Percentiles rank a stretch among this genome's conserved stretches.
Evolutionary conservation across 2,329 filamentous ascomycete genomes (phyloP).

Genomic region (Coniella vitis): DNA sequence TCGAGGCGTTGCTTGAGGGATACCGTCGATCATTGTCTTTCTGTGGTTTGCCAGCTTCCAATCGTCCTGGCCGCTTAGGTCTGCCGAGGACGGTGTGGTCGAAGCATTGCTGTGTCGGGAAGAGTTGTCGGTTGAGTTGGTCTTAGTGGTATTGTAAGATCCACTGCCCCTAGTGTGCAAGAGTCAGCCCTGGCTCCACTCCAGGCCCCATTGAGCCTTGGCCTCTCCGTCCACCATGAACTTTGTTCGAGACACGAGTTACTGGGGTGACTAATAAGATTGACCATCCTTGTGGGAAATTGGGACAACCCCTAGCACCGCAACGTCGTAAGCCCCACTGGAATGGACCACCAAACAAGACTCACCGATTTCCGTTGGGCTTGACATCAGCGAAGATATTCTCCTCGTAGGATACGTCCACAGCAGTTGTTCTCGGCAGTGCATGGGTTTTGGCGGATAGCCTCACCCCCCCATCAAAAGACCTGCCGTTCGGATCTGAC

Average conservation of each 20-base stretch:
- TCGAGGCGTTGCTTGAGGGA: slow-evolving; percentile 38
- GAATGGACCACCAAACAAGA: slow-evolving; percentile 19
- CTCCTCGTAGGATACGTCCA: slow-evolving; percentile 37
- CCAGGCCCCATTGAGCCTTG: slow-evolving; percentile 15
- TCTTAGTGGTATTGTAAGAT: slow-evolving; percentile 55
- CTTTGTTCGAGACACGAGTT: slow-evolving; percentile 14
- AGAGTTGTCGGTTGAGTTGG: slow-evolving; percentile 52
- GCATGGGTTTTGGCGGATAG: slow-evolving; percentile 32
- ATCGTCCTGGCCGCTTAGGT: slow-evolving; percentile 34
- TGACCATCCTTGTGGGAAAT: slow-evolving; percentile 15
- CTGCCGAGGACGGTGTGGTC: slow-evolving; percentile 54
- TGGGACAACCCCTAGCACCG: slow-evolving; percentile 6
- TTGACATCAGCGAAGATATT: slow-evolving; percentile 54
- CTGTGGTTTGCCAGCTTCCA: slow-evolving; percentile 28
- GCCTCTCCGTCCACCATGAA: slow-evolving; percentile 16
- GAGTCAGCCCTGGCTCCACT: slow-evolving; percentile 30
- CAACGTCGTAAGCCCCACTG: slow-evolving; percentile 6
- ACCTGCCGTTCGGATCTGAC: slow-evolving; percentile 30
- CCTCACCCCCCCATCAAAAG: slow-evolving; percentile 44
- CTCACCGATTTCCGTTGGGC: slow-evolving; percentile 44
- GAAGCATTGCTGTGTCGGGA: slow-evolving; percentile 57
- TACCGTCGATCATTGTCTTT: slow-evolving; percentile 33
- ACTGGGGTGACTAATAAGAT: slow-evolving; percentile 16
- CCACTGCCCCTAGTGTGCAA: slow-evolving; percentile 45
- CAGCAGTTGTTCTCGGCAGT: slow-evolving; percentile 32